Base-by-base conservation (phyloP, 169 alveolate genomes). In the Cryptosporidium parvum region DNA sequence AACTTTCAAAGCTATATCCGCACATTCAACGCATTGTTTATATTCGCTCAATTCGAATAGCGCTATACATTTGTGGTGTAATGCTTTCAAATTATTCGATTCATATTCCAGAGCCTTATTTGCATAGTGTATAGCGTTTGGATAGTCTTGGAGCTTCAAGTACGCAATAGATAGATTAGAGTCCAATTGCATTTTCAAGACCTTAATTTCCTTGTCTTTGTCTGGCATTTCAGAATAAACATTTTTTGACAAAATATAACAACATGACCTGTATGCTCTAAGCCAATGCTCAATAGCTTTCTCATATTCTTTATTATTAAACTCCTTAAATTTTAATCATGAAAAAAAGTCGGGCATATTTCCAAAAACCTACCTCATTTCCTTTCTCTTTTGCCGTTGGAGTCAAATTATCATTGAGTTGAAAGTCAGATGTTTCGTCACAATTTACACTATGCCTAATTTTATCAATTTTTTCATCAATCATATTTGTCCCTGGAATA, bases 201-300 rank as follows among this genome's bases (percentile, higher is more conserved):
- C 42, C 42, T 37, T 59, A 26, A 80, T 65, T 37, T 80, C 75
- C 7, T 39, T 23, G 12, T 62, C 73, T 31, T 80, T 80, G 29
- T 80, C 89, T 16, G 89, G 89, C 33, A 29, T 33, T 23, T 59
- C 68, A 16, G 56, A 42, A 42, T 80, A 80, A 7, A 80, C 68
- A 44, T 80, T 80, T 45, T 80, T 80, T 5, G 73, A 59, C 21
- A 80, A 44, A 42, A 80, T 80, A 7, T 80, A 80, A 37, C 75
- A 39, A 45, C 89, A 80, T 31, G 89, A 80, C 53, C 89, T 80
- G 42, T 80, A 80, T 53, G 89, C 89, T 65, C 89, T 80, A 37
- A 80, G 89, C 89, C 89, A 80, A 31, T 62, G 51, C 26, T 80
- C 89, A 62, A 80, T 80, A 3, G 89, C 89, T 33, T 80, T 80